phyloP scores from a whole-genome alignment of 1,284 basidiomycete species.

The Ustilago vetiveriae region DNA sequence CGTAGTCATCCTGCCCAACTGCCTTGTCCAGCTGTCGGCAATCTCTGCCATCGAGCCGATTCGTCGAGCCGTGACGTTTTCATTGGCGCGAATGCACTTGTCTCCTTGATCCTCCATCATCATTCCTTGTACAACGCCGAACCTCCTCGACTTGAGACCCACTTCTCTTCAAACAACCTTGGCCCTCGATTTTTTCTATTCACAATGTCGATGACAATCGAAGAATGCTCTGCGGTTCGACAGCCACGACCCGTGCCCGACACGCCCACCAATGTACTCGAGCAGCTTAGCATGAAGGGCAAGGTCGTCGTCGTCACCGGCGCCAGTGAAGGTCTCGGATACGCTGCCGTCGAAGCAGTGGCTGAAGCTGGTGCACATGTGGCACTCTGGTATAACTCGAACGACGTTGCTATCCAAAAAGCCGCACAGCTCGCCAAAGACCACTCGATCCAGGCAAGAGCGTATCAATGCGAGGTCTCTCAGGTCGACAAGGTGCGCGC shows the following conservation, averaged over 20 bases:
- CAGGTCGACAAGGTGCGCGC: slow-evolving; percentile 37
- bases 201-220: slow-evolving; percentile 55
- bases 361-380: slow-evolving; percentile 65
- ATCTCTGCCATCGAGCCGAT: background rate
- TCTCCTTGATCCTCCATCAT: no score
- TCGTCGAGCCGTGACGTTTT: background rate
- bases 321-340: slow-evolving; percentile 64
- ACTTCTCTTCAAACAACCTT: background rate
- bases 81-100: no score
- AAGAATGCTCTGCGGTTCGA: slow-evolving; percentile 44
- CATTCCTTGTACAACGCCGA: background rate
- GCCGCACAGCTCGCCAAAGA: slow-evolving; percentile 57
- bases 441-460: slow-evolving; percentile 54
- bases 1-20: no score
- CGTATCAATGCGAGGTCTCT: slow-evolving; percentile 58
- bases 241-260: slow-evolving; percentile 42
- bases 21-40: no score
- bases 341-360: slow-evolving; percentile 62
- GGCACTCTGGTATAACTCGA: slow-evolving; percentile 63
- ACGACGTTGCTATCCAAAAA: slow-evolving; percentile 52
- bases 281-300: slow-evolving; percentile 61
- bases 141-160: no score
- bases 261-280: slow-evolving; percentile 48
- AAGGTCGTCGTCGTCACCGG: slow-evolving; percentile 64
- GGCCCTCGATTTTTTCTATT: background rate